These are phyloP conservation scores for Plasmodium relictum DNA, from an alignment of 169 alveolate genomes.

Conservation along the genomic window DNA sequence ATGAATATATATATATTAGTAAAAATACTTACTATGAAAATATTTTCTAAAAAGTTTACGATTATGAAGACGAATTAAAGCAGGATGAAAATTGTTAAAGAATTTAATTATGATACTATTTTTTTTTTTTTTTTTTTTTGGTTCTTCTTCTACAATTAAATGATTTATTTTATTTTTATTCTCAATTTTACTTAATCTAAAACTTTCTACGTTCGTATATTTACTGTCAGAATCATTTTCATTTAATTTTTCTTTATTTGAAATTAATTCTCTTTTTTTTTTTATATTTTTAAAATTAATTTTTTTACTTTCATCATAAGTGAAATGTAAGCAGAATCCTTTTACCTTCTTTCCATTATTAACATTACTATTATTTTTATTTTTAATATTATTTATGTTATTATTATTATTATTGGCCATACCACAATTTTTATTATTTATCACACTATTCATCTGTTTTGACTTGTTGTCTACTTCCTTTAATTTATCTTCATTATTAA, in stretches of 20 bases:
- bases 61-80: constrained; percentile 61
- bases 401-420: background rate
- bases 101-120: background rate
- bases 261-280: constrained; percentile 27
- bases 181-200: constrained; percentile 9
- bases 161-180: background rate
- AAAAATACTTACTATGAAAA: constrained; percentile 27
- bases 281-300: constrained; percentile 12
- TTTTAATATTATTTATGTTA: background rate
- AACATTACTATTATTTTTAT: background rate
- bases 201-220: constrained; percentile 34
- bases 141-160: background rate
- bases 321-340: constrained; percentile 33
- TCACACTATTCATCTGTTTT: background rate
- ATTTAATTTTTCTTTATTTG: background rate
- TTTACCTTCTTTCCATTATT: background rate
- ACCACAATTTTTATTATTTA: background rate
- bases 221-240: background rate
- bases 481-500: background rate
- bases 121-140: background rate
- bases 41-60: constrained; percentile 34
- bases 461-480: background rate
- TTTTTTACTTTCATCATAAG: constrained; percentile 29
- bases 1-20: background rate
- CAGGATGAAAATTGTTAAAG: constrained; percentile 40